A percentile compares a stretch with the other conserved stretches of the same genome.
These are phyloP conservation scores for Alternaria atra DNA, from an alignment of 2,329 filamentous ascomycete genomes.

Conservation along the genomic window DNA sequence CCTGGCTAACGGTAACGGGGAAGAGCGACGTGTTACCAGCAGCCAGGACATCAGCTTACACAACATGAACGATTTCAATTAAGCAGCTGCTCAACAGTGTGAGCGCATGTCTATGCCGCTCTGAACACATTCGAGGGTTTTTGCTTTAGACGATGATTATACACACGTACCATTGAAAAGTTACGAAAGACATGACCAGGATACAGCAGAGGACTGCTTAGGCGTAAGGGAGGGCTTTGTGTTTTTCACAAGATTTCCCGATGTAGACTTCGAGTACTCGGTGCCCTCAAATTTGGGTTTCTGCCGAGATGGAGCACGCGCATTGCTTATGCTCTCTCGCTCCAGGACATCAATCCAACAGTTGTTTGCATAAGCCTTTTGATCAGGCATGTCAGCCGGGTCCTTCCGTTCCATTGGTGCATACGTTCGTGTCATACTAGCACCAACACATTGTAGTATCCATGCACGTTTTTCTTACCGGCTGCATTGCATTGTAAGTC, in stretches of 20 bases:
- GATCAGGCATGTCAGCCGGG: slow-evolving; percentile 7
- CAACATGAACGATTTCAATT: slow-evolving; percentile 58
- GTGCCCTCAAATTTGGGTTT: background rate
- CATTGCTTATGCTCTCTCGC: slow-evolving; percentile 9
- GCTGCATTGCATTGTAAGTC: slow-evolving; percentile 4
- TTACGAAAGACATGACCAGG: slow-evolving; percentile 10
- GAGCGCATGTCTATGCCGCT: background rate
- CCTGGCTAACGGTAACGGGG: slow-evolving; percentile 27
- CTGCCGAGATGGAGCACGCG: slow-evolving; percentile 15
- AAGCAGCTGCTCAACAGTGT: slow-evolving; percentile 1
- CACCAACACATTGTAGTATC: slow-evolving; percentile 3
- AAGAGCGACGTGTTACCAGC: slow-evolving; percentile 51
- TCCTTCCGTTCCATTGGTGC: slow-evolving; percentile 12
- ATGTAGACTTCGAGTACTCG: background rate
- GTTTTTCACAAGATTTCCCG: background rate
- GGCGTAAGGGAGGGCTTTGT: slow-evolving; percentile 3
- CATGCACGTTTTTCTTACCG: slow-evolving; percentile 4
- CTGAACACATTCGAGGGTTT: background rate
- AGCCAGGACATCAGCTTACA: slow-evolving; percentile 69
- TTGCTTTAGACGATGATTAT: slow-evolving; percentile 7
- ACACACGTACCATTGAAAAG: slow-evolving; percentile 7
- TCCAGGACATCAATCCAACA: slow-evolving; percentile 13
- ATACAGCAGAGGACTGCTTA: slow-evolving; percentile 3
- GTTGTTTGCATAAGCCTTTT: slow-evolving; percentile 13
- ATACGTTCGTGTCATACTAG: background rate